Base-by-base conservation (phyloP, 805 yeast genomes). In the Lachancea mirantina region DNA sequence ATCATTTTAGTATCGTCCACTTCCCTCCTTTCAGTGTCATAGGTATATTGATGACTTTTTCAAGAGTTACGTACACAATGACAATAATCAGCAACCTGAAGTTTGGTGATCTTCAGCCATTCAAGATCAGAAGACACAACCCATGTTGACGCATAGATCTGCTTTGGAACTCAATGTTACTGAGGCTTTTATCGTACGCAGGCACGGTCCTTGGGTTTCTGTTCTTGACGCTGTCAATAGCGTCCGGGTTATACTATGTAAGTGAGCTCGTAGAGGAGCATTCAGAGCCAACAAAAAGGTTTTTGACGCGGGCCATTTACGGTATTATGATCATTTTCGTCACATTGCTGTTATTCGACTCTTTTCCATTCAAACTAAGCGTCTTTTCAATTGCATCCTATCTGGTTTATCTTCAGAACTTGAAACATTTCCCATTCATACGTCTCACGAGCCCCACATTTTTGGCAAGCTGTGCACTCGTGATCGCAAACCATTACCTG, bases 261-360 rank as follows among this genome's bases (percentile, higher is more conserved):
- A 83, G 95, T 6, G 98, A 92, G 54, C 61, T 87, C 19, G 94
- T 92, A 10, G 98, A 92, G 54, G 96, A 88, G 50, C 89, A 92
- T 55, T 72, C 94, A 0, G 92, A 83, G 42, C 76, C 87, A 30
- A 84, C 97, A 8, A 80, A 74, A 47, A 61, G 84, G 37, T 66
- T 85, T 34, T 64, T 92, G 23, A 67, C 65, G 27, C 67, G 77
- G 42, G 54, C 76, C 32, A 85, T 88, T 20, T 74, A 75, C 52
- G 61, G 62, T 2, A 73, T 84, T n/a, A 70, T 82, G 7, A 67
- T 40, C 0, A 43, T 70, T 0, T 72, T 76, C 32, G 54, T 74
- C 2, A 62, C 82, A 13, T 65, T 92, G 14, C 65, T 74, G 63
- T 22, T 85, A 4, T 62, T 84, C 41, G 98, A 92, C 55, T 74